A percentile compares a stretch with the other conserved stretches of the same genome.
phyloP scores from a whole-genome alignment of 495 filamentous ascomycete genomes.

The Hypoxylon cercidicola region DNA sequence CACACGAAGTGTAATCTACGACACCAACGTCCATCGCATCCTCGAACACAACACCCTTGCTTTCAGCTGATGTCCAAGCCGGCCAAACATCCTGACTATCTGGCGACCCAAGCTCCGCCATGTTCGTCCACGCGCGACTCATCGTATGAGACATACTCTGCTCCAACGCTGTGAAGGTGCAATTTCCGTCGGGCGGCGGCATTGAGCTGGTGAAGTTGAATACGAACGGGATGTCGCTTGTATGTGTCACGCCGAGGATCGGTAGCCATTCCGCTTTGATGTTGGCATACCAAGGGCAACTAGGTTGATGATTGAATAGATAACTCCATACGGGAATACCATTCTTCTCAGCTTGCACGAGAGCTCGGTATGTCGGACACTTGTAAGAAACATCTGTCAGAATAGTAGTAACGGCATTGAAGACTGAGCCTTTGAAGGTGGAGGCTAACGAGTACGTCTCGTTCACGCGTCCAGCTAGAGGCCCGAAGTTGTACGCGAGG shows the following conservation, averaged over 20 bases:
- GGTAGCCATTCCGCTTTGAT: conserved; percentile 30
- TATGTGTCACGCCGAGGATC: conserved; percentile 47
- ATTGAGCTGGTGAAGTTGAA: conserved; percentile 48
- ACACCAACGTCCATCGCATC: conserved; percentile 36
- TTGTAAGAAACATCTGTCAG: conserved; percentile 46
- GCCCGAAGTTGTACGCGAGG: conserved; percentile 47
- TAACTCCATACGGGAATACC: conserved; percentile 50
- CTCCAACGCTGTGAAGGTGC: conserved; percentile 48
- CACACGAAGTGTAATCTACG: conserved; percentile 48
- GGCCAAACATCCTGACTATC: conserved; percentile 46
- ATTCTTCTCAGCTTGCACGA: conserved; percentile 34
- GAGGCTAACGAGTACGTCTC: conserved; percentile 48
- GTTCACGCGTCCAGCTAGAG: conserved; percentile 43
- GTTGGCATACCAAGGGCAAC: conserved; percentile 44
- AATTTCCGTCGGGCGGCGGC: conserved; percentile 44
- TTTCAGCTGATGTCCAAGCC: conserved; percentile 32
- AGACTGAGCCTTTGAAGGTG: conserved; percentile 35
- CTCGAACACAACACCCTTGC: conserved; percentile 45
- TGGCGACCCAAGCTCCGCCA: conserved; percentile 48
- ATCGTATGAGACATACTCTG: conserved; percentile 45
- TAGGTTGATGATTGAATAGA: conserved; percentile 48
- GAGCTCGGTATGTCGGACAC: conserved; percentile 46
- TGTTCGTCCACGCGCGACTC: conserved; percentile 51
- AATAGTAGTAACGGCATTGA: conserved; percentile 28
- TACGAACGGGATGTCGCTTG: conserved; percentile 55